Conservation (phyloP, 2,329 filamentous ascomycete species). For the Diaporthe vexans region DNA sequence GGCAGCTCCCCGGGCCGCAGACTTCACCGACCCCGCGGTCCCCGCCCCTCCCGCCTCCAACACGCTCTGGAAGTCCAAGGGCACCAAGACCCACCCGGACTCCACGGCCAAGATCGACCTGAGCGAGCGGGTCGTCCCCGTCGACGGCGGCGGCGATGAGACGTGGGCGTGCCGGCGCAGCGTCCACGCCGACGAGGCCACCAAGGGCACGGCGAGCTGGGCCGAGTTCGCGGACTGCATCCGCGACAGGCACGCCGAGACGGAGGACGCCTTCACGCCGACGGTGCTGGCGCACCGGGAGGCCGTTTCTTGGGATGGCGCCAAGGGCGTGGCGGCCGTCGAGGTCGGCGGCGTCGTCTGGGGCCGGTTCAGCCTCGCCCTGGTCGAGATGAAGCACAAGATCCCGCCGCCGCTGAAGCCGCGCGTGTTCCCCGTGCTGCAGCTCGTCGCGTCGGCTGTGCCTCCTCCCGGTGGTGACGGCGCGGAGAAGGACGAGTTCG, state of each 20-base stretch:
- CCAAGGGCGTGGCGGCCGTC: constrained; percentile 53
- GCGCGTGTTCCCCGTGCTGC: constrained; percentile 76
- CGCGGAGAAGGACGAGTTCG: constrained; percentile 60
- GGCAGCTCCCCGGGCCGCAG: constrained; percentile 58
- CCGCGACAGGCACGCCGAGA: constrained; percentile 68
- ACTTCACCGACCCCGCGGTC: constrained; percentile 46
- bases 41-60: constrained; percentile 10
- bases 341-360: constrained; percentile 57
- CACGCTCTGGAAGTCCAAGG: constrained; percentile 55
- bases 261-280: constrained; percentile 72
- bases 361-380: constrained; percentile 61
- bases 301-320: constrained; percentile 60
- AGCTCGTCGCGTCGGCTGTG: constrained; percentile 65
- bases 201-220: constrained; percentile 70
- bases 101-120: constrained; percentile 67
- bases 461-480: constrained; percentile 47
- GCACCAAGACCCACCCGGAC: constrained; percentile 61
- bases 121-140: constrained; percentile 63
- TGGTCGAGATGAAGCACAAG: constrained; percentile 77
- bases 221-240: constrained; percentile 73
- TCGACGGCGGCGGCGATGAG: constrained; percentile 58
- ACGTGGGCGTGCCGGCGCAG: constrained; percentile 76
- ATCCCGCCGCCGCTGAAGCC: constrained; percentile 72
- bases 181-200: constrained; percentile 67
- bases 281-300: constrained; percentile 63